Base-by-base conservation (phyloP, 768 basidiomycete species). In the Tulasnella sp. region DNA sequence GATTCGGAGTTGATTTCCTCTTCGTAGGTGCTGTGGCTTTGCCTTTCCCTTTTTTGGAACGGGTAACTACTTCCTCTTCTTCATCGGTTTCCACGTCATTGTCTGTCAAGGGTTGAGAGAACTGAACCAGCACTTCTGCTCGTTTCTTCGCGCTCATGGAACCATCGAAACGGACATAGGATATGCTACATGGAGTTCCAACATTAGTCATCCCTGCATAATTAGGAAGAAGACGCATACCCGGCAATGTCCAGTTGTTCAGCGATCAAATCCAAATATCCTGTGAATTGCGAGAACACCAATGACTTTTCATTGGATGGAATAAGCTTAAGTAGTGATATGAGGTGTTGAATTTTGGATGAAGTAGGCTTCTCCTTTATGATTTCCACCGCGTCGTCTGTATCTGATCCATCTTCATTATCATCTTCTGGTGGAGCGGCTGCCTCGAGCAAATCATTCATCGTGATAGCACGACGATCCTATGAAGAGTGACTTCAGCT, bases 251-350 rank as follows among this genome's bases (percentile, higher is more conserved):
- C 77, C 35, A 91, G 63, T 7, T 70, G 70, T 53, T 28, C 8
- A 4, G 37, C 49, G 15, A 51, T 51, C 39, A 44, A 34, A 29
- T 86, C 81, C 47, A 90, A 63, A 66, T 87, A 90, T 2, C 77
- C 74, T 3, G 87, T 92, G 59, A 90, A 92, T 58, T 92, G 89
- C 2, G 84, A 88, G 61, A 92, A 92, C 1, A 92, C 86, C 2
- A 92, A 67, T 2, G 82, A 81, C 63, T 92, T 92, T 55, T 88
- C 83, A 1, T 70, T 73, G 3, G 58, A 54, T 0, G 83, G 83
- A 4, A 77, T 83, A 10, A 89, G 64, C 54, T 73, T 69, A 37
- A 92, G 70, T 37, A 89, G 72, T 46, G 83, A 74, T 19, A 88
- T 62, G 13, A 92, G 68, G 58, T 89, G 86, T 45, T 84, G 81